These are phyloP conservation scores for Aspergillus incahuasiensis DNA, from an alignment of 495 filamentous ascomycete species.

Conservation along the genomic window DNA sequence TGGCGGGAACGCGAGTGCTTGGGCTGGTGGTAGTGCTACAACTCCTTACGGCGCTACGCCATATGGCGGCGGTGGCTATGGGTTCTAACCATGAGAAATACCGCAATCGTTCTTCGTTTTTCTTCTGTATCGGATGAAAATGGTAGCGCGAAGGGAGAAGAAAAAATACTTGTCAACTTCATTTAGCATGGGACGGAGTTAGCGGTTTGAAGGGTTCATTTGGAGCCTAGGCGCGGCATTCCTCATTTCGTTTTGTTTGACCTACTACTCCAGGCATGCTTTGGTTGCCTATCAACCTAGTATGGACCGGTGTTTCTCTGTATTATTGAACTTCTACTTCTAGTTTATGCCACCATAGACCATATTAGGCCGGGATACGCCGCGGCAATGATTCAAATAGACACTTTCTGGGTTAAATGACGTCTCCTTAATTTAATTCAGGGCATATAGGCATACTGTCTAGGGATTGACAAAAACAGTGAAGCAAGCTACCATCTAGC, in stretches of 20 bases:
- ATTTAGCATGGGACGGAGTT: constrained; percentile 15
- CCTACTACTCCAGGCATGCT: background rate
- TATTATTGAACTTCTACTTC: background rate
- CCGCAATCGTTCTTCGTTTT: constrained; percentile 7
- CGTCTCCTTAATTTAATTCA: background rate
- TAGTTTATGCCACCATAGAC: background rate
- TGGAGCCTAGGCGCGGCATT: background rate
- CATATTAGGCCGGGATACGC: background rate
- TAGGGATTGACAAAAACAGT: background rate
- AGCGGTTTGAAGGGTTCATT: background rate
- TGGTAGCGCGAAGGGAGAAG: background rate
- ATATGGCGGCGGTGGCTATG: constrained; percentile 57
- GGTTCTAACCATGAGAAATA: constrained; percentile 28
- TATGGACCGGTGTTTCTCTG: background rate
- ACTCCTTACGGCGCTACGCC: constrained; percentile 70
- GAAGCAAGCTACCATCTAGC: background rate
- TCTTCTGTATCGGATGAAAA: constrained; percentile 7
- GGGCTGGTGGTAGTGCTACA: constrained; percentile 56
- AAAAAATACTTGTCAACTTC: background rate
- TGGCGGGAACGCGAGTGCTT: constrained; percentile 54
- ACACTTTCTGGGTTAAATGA: background rate
- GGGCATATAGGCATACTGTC: background rate
- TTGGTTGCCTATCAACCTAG: background rate
- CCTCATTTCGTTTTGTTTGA: background rate
- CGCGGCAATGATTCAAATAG: background rate